phyloP scores from a whole-genome alignment of 1,139 yeast species.

The Scheffersomyces lignicola region DNA sequence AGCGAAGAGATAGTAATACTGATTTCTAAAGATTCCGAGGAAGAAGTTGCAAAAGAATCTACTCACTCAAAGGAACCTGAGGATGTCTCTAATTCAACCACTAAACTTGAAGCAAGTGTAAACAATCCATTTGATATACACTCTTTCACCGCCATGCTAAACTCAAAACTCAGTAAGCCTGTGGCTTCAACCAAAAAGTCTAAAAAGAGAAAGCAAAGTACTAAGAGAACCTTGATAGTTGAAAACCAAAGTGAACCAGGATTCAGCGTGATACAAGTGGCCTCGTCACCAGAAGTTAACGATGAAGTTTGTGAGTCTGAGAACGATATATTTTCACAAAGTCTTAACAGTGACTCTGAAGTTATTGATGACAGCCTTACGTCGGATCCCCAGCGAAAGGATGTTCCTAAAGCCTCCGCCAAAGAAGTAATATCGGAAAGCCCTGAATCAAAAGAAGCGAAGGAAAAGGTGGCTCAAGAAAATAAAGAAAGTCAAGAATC shows the following conservation, averaged over 20 bases:
- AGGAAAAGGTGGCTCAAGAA: too few relatives aligned
- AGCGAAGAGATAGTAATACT: background rate
- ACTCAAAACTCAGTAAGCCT: conserved; percentile 16
- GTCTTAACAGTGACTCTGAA: background rate
- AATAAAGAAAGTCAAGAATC: too few relatives aligned
- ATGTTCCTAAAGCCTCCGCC: too few relatives aligned
- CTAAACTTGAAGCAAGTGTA: too few relatives aligned
- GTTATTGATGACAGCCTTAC: background rate
- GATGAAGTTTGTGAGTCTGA: conserved; percentile 1
- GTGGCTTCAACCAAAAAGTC: background rate
- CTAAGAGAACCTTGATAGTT: background rate
- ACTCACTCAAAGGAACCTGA: too few relatives aligned
- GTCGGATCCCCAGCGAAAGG: too few relatives aligned
- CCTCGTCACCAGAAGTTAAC: conserved; percentile 1
- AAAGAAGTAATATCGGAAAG: too few relatives aligned
- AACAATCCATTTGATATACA: conserved; percentile 23
- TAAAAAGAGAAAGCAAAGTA: background rate
- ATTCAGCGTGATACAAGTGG: background rate
- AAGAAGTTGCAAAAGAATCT: too few relatives aligned
- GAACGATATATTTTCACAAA: conserved; percentile 2
- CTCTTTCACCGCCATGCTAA: conserved; percentile 28
- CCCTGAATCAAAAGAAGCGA: too few relatives aligned
- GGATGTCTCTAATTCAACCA: background rate
- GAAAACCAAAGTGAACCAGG: background rate
- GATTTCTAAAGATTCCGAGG: background rate